Evolutionary conservation across 2,329 filamentous ascomycete species (phyloP).

Genomic region (Aspergillus melleus): DNA sequence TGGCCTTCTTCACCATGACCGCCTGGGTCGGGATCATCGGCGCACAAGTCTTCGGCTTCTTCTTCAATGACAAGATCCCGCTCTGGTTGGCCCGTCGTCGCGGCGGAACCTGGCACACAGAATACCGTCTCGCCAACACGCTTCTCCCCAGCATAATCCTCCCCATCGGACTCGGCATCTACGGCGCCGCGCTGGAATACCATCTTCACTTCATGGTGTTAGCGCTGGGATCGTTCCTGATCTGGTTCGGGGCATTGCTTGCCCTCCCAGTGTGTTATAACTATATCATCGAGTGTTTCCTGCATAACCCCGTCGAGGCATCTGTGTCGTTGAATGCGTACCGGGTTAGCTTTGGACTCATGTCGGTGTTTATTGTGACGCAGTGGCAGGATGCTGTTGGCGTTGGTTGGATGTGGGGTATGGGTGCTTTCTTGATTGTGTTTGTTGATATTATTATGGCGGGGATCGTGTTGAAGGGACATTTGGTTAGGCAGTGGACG

Average conservation of each 20-base stretch:
- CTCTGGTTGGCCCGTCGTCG: constrained; percentile 32
- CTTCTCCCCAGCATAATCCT: constrained; percentile 27
- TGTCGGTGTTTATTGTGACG: constrained; percentile 7
- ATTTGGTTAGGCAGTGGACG: constrained; percentile 2
- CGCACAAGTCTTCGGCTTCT: constrained; percentile 38
- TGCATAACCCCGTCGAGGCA: constrained; percentile 13
- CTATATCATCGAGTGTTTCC: constrained; percentile 36
- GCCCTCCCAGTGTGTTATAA: constrained; percentile 27
- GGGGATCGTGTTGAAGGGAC: not conserved
- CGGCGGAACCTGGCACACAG: constrained; percentile 36
- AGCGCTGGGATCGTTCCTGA: constrained; percentile 42
- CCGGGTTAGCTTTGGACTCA: constrained; percentile 1
- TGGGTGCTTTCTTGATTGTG: constrained; percentile 3
- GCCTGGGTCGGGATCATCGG: constrained; percentile 44
- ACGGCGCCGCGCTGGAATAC: constrained; percentile 43
- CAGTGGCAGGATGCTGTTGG: constrained; percentile 2
- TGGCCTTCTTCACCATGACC: constrained; percentile 41
- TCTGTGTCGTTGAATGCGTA: constrained; percentile 5
- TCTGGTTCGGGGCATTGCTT: constrained; percentile 38
- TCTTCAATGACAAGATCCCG: constrained; percentile 42
- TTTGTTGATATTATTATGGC: constrained; percentile 3
- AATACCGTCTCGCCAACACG: constrained; percentile 32
- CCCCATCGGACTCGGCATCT: constrained; percentile 35
- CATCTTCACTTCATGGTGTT: constrained; percentile 43
- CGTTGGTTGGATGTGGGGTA: constrained; percentile 3